Evolutionary conservation across 257 asterid genomes (phyloP), one percentile per base, ranked within the genome.

Genomic region (Primulina eburnea): DNA sequence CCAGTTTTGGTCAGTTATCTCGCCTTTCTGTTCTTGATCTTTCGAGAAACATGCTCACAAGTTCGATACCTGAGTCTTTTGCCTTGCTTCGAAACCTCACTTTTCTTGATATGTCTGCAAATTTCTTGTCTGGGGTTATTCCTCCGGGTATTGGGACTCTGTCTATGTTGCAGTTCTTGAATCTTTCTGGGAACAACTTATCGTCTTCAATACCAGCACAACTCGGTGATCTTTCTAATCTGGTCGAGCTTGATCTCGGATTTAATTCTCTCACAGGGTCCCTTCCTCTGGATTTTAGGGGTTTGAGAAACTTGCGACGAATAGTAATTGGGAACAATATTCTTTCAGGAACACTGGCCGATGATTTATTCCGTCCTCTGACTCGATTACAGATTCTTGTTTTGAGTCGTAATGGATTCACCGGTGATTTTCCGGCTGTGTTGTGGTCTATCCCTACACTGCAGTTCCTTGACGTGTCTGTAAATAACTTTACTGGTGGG

Each of bases 181-280:
- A 89, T 81, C 83, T 94, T 59, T 91, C 99, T 17, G 52, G 83
- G 59, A 94, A 91, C 67, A 84, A 67, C 67, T 84, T 94, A 80
- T 85, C 95, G 16, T 88, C 98, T 71, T 77, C 78, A 2, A 82
- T 94, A 71, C 99, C 98, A 1, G 71, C 92, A 67, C 91, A 89
- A 71, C 83, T 94, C 43, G 90, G 97, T 65, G 75, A 78, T 64
- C 93, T 89, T 80, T 79, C 93, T 59, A 80, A 68, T 65, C 80
- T 94, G 71, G 81, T 84, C 80, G 89, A 85, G 62, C 92, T 91
- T 81, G 97, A 94, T 85, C 86, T 94, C 55, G 88, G 96, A 64
- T 82, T 69, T 77, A 94, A 94, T 79, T 71, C 79, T 9, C 76
- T 94, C 28, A 73, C 83, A 7, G 97, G 96, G 26, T 21, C 85